phyloP scores from a whole-genome alignment of 1,139 yeast species.

The Pichia sp. region DNA sequence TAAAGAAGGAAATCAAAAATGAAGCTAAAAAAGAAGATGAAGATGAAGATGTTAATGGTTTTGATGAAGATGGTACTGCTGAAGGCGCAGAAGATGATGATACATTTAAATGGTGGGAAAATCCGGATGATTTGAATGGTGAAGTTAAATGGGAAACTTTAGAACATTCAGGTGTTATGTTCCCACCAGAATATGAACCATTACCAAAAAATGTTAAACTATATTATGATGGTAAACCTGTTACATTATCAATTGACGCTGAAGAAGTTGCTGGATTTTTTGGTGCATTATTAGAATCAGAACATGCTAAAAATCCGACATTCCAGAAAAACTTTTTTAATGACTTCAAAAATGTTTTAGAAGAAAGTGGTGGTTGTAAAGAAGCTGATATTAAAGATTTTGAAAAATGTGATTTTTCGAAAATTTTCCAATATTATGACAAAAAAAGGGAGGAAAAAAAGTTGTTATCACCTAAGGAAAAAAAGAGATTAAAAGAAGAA shows the following conservation, averaged over 20 bases:
- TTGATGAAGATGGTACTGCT: conserved; percentile 1
- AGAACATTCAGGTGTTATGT: conserved; percentile 84
- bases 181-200: conserved; percentile 89
- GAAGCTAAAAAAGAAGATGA: neutral
- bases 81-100: conserved; percentile 46
- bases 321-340: conserved; percentile 82
- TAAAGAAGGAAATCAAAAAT: neutral
- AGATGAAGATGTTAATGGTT: neutral
- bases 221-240: conserved; percentile 69
- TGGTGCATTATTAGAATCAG: conserved; percentile 83
- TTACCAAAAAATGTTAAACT: conserved; percentile 75
- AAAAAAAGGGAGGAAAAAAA: conserved; percentile 67
- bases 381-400: conserved; percentile 52
- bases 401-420: conserved; percentile 67
- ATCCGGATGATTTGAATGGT: conserved; percentile 62
- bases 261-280: conserved; percentile 96
- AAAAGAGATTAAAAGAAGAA: conserved; percentile 64
- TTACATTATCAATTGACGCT: conserved; percentile 67
- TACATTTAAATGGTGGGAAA: conserved; percentile 83
- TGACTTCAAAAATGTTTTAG: conserved; percentile 65
- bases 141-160: conserved; percentile 80
- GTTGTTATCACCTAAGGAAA: conserved; percentile 59
- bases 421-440: conserved; percentile 71
- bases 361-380: conserved; percentile 59
- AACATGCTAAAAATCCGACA: conserved; percentile 80